Conservation (phyloP, 768 basidiomycete species). For the Hericium erinaceus region DNA sequence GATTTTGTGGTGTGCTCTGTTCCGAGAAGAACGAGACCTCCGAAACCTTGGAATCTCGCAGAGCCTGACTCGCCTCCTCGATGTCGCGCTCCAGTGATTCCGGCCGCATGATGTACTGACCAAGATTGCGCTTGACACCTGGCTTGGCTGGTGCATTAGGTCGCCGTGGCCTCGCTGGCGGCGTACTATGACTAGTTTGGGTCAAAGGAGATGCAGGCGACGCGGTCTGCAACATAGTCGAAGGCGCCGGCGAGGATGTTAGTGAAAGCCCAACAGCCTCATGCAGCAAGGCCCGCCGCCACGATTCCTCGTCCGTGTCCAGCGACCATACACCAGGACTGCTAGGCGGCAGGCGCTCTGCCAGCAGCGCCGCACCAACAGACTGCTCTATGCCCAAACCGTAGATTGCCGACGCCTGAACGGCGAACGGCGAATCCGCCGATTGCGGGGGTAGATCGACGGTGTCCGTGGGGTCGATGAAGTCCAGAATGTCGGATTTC, state of each 20-base stretch:
- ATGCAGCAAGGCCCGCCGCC: slow-evolving; percentile 68
- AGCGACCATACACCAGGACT: slow-evolving; percentile 52
- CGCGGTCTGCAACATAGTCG: slow-evolving; percentile 27
- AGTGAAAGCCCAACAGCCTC: slow-evolving; percentile 76
- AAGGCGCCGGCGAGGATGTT: slow-evolving; percentile 39
- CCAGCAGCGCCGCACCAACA: slow-evolving; percentile 65
- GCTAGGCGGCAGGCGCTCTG: slow-evolving; percentile 57
- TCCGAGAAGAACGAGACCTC: not conserved
- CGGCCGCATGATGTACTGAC: slow-evolving; percentile 11
- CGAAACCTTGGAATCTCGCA: no score
- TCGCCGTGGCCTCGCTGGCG: slow-evolving; percentile 3
- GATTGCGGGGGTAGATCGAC: slow-evolving; percentile 72
- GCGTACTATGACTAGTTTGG: not conserved
- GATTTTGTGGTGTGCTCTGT: not conserved
- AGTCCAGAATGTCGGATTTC: slow-evolving; percentile 27
- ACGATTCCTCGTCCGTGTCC: slow-evolving; percentile 51
- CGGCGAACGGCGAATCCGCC: slow-evolving; percentile 59
- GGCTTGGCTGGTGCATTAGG: slow-evolving; percentile 6
- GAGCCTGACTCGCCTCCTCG: not conserved
- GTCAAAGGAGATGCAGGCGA: slow-evolving; percentile 1
- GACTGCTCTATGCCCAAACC: slow-evolving; percentile 70
- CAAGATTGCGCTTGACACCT: slow-evolving; percentile 12
- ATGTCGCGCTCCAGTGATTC: slow-evolving; percentile 9
- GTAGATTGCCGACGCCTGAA: slow-evolving; percentile 65
- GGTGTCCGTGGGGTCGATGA: slow-evolving; percentile 78